Percentiles rank a stretch among this genome's conserved stretches.
Conservation (phyloP, 768 basidiomycete species). For the Pulveroboletus ravenelii region DNA sequence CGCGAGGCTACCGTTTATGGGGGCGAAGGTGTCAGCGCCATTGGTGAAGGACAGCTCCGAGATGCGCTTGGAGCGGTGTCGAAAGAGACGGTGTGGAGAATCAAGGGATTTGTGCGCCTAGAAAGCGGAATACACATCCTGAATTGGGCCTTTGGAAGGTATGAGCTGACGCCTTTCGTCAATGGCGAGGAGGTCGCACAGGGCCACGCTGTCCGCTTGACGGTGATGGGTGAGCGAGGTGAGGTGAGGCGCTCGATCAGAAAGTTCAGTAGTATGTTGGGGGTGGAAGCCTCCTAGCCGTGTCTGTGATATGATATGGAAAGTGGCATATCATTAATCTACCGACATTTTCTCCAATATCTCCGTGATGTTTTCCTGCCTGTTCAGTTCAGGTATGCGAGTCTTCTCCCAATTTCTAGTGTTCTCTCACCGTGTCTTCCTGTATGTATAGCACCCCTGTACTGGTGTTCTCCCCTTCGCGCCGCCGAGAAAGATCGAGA, state of each 20-base stretch:
- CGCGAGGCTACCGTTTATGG: neutral
- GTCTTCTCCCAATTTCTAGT: no score
- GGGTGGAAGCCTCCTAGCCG: slow-evolving; percentile 30
- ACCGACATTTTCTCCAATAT: slow-evolving; percentile 8
- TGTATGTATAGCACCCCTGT: slow-evolving; percentile 45
- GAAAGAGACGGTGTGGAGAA: slow-evolving; percentile 71
- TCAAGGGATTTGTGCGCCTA: slow-evolving; percentile 81
- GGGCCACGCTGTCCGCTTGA: slow-evolving; percentile 51
- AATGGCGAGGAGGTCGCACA: slow-evolving; percentile 16
- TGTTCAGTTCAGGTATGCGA: slow-evolving; percentile 27
- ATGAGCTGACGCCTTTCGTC: slow-evolving; percentile 53
- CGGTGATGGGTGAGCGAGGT: slow-evolving; percentile 90
- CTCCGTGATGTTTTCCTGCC: slow-evolving; percentile 30
- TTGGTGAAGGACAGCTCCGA: slow-evolving; percentile 38
- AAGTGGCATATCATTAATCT: slow-evolving; percentile 8
- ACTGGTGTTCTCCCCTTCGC: slow-evolving; percentile 61
- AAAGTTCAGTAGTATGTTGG: slow-evolving; percentile 48
- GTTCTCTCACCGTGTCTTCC: slow-evolving; percentile 1
- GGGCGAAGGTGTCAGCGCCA: slow-evolving; percentile 14
- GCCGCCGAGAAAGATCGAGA: slow-evolving; percentile 44
- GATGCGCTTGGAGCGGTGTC: slow-evolving; percentile 48
- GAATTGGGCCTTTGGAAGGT: slow-evolving; percentile 94
- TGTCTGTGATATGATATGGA: slow-evolving; percentile 13
- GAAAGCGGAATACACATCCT: slow-evolving; percentile 47
- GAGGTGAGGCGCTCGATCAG: slow-evolving; percentile 60